Base-by-base conservation (phyloP, 352 stramenopile species). In the Globisporangium parvum region DNA sequence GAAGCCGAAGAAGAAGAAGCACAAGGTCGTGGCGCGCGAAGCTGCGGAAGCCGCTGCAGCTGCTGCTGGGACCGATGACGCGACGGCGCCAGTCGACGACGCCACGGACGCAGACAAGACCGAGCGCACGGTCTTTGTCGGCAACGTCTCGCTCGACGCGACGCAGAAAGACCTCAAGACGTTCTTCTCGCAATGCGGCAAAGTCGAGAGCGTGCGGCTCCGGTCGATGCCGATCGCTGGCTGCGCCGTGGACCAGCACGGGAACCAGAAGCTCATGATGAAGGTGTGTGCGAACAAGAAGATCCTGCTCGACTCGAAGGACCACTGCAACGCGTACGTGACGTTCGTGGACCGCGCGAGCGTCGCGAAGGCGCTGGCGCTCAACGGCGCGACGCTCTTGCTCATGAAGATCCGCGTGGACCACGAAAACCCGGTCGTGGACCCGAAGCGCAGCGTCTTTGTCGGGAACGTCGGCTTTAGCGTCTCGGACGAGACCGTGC, bases 271-370 rank as follows among this genome's bases (percentile, higher is more conserved):
- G 67, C 75, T 97, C 33, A 80, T 96, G 67, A 92, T 89, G 73
- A 97, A 96, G 59, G 87, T 96, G 39, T 96, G 82, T 55, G 82
- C 83, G 4, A 95, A 90, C 70, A 90, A 90, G 60, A 95, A 95
- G 64, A 75, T 97, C 42, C 67, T 95, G 47, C 78, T 61, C 18
- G 75, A 89, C 42, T 70, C 75, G n/a, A 91, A 91, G 53, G 87
- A 96, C 65, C 93, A 82, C 52, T 95, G 87, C 67, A 96, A 97
- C 59, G 90, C 89, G 37, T 97, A 97, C 73, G 81, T 97, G 55
- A 88, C 87, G 31, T 97, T 96, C 58, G 70, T 58, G 9, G 53
- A 70, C 4, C 59, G 81, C 39, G 73, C 64, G 31, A 83, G 75
- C 50, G 80, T 94, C 2, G 65, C 76, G 11, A 68, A 69, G 24